Evolutionary conservation across 176 grass and related monocot genomes (phyloP).

Genomic region (Zizania latifolia): DNA sequence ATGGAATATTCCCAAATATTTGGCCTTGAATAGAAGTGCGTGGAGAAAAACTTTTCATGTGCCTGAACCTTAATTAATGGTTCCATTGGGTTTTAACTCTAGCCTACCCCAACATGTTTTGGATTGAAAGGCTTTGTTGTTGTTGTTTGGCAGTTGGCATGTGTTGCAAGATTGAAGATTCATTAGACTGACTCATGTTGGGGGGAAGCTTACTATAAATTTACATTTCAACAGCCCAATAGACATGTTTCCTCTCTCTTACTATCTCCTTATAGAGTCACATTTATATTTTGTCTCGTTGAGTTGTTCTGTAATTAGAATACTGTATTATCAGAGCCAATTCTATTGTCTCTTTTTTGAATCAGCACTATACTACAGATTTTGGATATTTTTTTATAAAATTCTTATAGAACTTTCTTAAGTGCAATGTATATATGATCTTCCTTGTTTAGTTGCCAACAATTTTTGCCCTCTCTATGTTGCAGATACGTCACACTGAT

Average conservation of each 20-base stretch:
- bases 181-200: neutral
- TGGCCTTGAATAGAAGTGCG: too few relatives aligned
- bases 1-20: too few relatives aligned
- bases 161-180: neutral
- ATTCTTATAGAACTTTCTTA: neutral
- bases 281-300: neutral
- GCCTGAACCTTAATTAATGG: too few relatives aligned
- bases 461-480: constrained; percentile 17
- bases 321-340: neutral
- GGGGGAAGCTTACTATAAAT: neutral
- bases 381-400: neutral
- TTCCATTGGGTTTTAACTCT: too few relatives aligned
- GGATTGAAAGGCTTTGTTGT: too few relatives aligned
- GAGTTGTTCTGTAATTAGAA: neutral
- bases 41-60: too few relatives aligned
- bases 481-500: constrained; percentile 64
- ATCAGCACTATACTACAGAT: neutral
- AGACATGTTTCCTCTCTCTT: neutral
- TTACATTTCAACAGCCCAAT: neutral
- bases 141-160: neutral
- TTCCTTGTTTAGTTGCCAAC: constrained; percentile 11
- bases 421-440: constrained; percentile 2
- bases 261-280: neutral
- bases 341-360: neutral
- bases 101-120: too few relatives aligned